Percentiles rank a stretch among this genome's conserved stretches.
Conservation (phyloP, 2,329 filamentous ascomycete species). For the Bimuria novae-zelandiae region DNA sequence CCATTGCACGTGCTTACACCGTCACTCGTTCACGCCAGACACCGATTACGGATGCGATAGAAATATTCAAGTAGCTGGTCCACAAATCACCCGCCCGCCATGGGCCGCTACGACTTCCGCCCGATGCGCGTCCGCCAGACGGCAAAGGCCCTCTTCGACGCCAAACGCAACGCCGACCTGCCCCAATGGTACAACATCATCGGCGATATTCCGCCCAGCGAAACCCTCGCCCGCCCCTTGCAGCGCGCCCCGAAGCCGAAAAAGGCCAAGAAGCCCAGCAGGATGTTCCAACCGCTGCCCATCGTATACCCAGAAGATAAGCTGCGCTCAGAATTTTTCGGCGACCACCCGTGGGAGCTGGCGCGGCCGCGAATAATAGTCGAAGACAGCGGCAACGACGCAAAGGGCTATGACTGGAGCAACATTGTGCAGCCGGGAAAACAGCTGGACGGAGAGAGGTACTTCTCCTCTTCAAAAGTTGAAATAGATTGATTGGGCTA, state of each 20-base stretch:
- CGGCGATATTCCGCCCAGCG: constrained; percentile 62
- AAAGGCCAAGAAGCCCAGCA: constrained; percentile 63
- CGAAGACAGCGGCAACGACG: constrained; percentile 84
- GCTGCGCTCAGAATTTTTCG: constrained; percentile 81
- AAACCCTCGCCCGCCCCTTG: constrained; percentile 62
- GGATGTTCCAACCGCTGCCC: constrained; percentile 77
- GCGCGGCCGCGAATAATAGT: constrained; percentile 84
- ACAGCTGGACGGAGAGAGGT: constrained; percentile 84
- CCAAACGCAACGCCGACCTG: constrained; percentile 46
- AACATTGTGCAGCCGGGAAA: constrained; percentile 74
- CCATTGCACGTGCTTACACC: neutral
- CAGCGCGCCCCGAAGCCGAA: constrained; percentile 55
- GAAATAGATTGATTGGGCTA: neutral
- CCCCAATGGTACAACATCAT: constrained; percentile 64
- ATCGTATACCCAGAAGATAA: constrained; percentile 83
- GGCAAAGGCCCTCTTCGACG: constrained; percentile 56
- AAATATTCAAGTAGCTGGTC: neutral
- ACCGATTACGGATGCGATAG: neutral
- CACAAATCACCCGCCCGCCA: constrained; percentile 30
- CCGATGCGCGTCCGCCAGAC: constrained; percentile 58
- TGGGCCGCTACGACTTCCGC: constrained; percentile 59
- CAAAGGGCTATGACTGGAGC: constrained; percentile 78
- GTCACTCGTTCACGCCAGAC: neutral
- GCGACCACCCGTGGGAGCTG: constrained; percentile 96
- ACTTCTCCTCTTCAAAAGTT: constrained; percentile 13